phyloP scores from a whole-genome alignment of 1,139 yeast genomes.

The Entelexis paramagnoliae region DNA sequence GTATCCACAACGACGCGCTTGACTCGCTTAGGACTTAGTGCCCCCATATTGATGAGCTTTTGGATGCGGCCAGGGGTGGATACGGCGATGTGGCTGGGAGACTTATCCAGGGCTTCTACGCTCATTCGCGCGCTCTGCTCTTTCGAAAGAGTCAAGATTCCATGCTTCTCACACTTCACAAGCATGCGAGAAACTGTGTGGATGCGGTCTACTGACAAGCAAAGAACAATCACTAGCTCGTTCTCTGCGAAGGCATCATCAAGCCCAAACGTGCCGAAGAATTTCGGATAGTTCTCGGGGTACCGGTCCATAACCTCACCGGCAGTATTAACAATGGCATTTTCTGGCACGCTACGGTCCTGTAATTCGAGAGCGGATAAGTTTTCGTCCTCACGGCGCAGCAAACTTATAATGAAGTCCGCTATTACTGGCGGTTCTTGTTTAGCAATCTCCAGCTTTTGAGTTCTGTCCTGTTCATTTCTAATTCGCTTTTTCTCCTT shows the following conservation, averaged over 20 bases:
- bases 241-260: conserved; percentile 22
- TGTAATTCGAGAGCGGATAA: conserved; percentile 53
- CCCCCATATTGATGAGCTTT: conserved; percentile 39
- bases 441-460: conserved; percentile 42
- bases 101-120: conserved; percentile 37
- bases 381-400: conserved; percentile 40
- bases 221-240: conserved; percentile 42
- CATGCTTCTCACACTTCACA: conserved; percentile 32
- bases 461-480: conserved; percentile 48
- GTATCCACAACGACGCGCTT: conserved; percentile 48
- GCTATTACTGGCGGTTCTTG: conserved; percentile 49
- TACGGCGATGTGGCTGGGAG: conserved; percentile 40
- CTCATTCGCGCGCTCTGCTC: conserved; percentile 58
- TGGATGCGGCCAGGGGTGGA: conserved; percentile 55
- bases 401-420: conserved; percentile 47
- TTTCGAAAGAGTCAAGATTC: conserved; percentile 54
- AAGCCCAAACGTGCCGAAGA: conserved; percentile 30
- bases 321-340: conserved; percentile 44
- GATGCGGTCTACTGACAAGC: conserved; percentile 62
- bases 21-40: conserved; percentile 35
- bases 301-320: conserved; percentile 41
- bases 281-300: conserved; percentile 41
- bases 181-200: conserved; percentile 58
- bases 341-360: conserved; percentile 44
- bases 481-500: conserved; percentile 39